Base-by-base conservation (phyloP, 306 rosid genomes). In the Vigna reflexopilosa region DNA sequence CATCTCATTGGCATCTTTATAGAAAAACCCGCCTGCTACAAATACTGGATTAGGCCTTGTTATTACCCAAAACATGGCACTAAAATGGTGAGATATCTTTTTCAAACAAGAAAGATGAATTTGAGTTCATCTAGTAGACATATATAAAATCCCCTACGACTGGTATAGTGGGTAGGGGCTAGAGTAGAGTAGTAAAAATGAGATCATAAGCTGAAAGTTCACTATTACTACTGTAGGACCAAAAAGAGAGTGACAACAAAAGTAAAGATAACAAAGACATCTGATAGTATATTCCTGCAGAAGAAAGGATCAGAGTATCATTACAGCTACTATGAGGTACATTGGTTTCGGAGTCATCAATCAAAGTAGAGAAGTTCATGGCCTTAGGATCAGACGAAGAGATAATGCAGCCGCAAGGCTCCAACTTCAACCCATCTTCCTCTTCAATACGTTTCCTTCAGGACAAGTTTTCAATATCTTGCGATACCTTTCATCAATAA, bases 91-190 rank as follows among this genome's bases (percentile, higher is more conserved):
- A 26, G 3, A 34, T 38, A 65, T 76, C 73, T 8, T 76, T 75
- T 76, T 65, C 65, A 50, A 64, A 63, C 3, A 13, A 20, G 15
- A 20, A 36, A 32, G 64, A 76, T 64, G 32, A 63, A 20, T 49
- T 63, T 17, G 34, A 76, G 16, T 16, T 32, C 52, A 26, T 26
- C 15, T 12, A 17, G 55, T 12, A 61, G 24, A 50, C 42, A 17
- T 6, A 26, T 38, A 26, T 3, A 16, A 72, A 26, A 36, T 0
- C 22, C 32, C 4, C 2, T 5, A 16, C 47, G 47, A 62, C 16
- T 15, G 6, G 47, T 16, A 34, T 62, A 28, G 17, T 5, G 66
- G 19, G 40, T 38, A 14, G 17, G 65, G 17, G 40, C 9, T 26
- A 30, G 34, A 30, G 30, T 26, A 13, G 40, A 58, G 5, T 13